phyloP scores from a whole-genome alignment of 2,329 filamentous ascomycete genomes.

The Phaeosphaeria sp. region DNA sequence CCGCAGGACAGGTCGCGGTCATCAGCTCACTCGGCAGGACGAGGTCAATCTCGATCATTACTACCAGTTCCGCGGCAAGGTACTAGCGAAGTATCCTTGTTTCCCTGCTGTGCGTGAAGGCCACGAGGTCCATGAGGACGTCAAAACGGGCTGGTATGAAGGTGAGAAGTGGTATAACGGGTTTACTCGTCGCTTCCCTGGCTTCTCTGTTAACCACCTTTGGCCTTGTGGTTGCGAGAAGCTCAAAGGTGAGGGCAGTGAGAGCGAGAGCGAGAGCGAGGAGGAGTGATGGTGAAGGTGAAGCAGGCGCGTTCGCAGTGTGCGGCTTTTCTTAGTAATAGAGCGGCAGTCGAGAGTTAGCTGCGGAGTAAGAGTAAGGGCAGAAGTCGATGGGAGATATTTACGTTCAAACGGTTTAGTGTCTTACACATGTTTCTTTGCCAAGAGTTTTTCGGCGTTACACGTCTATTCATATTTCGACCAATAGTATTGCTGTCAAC shows the following conservation, averaged over 20 bases:
- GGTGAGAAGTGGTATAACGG: constrained; percentile 17
- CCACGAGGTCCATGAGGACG: not conserved
- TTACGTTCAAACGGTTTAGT: not conserved
- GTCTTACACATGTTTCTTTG: not conserved
- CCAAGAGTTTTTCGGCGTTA: not conserved
- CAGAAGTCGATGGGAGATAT: not conserved
- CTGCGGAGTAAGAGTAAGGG: not conserved
- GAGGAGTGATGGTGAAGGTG: not conserved
- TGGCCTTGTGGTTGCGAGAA: constrained; percentile 38
- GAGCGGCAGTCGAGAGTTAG: not conserved
- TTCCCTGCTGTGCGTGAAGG: not conserved
- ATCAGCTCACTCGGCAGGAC: constrained; percentile 26
- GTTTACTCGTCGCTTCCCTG: constrained; percentile 28
- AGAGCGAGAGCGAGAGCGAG: constrained; percentile 23
- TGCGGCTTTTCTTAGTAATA: not conserved
- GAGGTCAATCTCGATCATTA: constrained; percentile 6
- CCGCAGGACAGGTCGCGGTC: constrained; percentile 26
- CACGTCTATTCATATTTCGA: not conserved
- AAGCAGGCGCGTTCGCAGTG: not conserved
- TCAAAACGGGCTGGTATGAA: not conserved
- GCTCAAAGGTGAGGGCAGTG: constrained; percentile 10
- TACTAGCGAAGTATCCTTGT: not conserved
- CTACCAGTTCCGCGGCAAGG: not conserved
- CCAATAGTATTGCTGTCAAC: not conserved
- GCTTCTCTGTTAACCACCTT: constrained; percentile 12